phyloP scores from a whole-genome alignment of 495 filamentous ascomycete genomes.

The Daldinia concentrica region DNA sequence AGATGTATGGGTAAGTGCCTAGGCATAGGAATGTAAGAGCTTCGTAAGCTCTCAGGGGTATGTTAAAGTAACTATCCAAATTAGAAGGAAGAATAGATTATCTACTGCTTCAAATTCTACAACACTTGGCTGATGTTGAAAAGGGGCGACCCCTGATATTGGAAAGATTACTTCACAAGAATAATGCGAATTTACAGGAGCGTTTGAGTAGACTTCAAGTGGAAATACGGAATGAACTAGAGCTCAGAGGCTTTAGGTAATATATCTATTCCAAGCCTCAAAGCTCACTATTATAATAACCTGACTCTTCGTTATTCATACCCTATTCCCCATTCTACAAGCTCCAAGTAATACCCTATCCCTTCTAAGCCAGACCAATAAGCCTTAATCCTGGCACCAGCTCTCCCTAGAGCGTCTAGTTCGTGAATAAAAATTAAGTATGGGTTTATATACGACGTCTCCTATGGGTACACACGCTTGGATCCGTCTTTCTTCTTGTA shows the following conservation, averaged over 20 bases:
- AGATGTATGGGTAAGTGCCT: background rate
- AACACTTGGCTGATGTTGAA: background rate
- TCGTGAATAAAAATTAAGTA: background rate
- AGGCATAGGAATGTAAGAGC: background rate
- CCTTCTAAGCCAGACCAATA: background rate
- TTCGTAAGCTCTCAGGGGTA: background rate
- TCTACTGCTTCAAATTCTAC: background rate
- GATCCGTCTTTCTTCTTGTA: conserved; percentile 1
- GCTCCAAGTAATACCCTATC: background rate
- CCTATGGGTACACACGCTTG: background rate
- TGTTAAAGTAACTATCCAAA: background rate
- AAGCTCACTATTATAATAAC: background rate
- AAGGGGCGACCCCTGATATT: background rate
- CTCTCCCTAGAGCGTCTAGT: background rate
- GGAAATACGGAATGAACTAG: no score
- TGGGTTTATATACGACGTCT: background rate
- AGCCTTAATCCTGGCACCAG: background rate
- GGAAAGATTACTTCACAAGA: background rate
- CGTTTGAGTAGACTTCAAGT: no score
- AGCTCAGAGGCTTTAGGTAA: background rate
- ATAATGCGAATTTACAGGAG: no score
- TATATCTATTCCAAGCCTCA: background rate
- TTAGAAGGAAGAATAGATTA: background rate
- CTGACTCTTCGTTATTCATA: background rate
- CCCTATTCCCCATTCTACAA: background rate